Percentiles rank a stretch among this genome's conserved stretches.
Conservation (phyloP, 768 basidiomycete genomes). For the Hirschioporus abietinus region DNA sequence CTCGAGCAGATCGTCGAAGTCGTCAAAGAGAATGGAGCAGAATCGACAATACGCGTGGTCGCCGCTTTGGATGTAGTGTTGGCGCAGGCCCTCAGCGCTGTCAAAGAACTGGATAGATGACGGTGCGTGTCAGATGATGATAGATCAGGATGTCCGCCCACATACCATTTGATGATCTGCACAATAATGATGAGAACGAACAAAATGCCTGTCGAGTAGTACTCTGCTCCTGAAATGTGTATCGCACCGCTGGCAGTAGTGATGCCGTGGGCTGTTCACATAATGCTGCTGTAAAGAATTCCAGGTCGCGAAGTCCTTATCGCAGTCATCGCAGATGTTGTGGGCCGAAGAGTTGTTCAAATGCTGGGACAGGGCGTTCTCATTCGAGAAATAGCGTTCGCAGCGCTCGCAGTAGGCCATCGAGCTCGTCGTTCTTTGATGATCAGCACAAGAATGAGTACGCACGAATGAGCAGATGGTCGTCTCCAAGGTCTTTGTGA, state of each 20-base stretch:
- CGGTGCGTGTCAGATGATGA: background rate
- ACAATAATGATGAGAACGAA: constrained; percentile 39
- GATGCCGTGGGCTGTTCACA: constrained; percentile 41
- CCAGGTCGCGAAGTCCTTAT: constrained; percentile 37
- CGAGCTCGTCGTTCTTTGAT: no score
- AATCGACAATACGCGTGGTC: constrained; percentile 15
- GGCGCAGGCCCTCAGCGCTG: constrained; percentile 32
- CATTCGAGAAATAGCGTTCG: constrained; percentile 28
- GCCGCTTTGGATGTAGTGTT: constrained; percentile 42
- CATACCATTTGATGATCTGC: background rate
- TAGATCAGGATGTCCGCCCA: background rate
- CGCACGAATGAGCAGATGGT: no score
- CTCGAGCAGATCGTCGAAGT: constrained; percentile 8
- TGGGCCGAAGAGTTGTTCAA: constrained; percentile 32
- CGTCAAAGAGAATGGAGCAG: constrained; percentile 12
- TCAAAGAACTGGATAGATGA: constrained; percentile 28
- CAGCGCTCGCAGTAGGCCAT: constrained; percentile 37
- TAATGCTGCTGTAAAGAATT: constrained; percentile 43
- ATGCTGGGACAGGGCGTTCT: constrained; percentile 31
- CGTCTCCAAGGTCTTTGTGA: no score
- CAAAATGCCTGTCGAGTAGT: constrained; percentile 37
- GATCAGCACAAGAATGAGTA: no score
- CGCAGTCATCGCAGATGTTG: constrained; percentile 40
- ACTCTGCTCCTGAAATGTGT: constrained; percentile 31
- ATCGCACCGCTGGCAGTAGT: constrained; percentile 49